Evolutionary conservation across 805 yeast genomes (phyloP).

Genomic region (Jamesozyma jinghongensis): DNA sequence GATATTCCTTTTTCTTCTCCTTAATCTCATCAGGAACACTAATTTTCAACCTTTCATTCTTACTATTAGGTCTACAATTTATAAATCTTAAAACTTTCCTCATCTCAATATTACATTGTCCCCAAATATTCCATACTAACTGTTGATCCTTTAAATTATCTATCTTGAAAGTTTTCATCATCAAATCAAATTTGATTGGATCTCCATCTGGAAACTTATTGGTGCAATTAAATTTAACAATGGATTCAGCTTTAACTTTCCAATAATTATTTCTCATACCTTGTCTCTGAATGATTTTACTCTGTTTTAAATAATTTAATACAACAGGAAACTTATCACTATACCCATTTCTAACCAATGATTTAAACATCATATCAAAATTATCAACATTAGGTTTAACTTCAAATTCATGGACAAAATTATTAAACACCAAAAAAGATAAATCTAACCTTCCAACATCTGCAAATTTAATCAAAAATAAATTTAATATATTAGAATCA

Average conservation of each 20-base stretch:
- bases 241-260: conserved; percentile 21
- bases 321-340: conserved; percentile 14
- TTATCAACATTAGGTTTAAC: conserved; percentile 27
- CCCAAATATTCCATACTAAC: conserved; percentile 12
- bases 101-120: conserved; percentile 3
- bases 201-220: not conserved
- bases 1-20: conserved; percentile 11
- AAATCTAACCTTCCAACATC: conserved; percentile 31
- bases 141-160: not conserved
- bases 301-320: conserved; percentile 16
- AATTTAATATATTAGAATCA: conserved; percentile 21
- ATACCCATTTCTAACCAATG: conserved; percentile 4
- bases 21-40: not conserved
- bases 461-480: conserved; percentile 27
- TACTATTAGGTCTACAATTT: conserved; percentile 16
- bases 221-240: conserved; percentile 17
- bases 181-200: not conserved
- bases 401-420: conserved; percentile 20
- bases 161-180: not conserved
- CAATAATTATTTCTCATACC: conserved; percentile 16
- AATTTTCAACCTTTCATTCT: too few relatives aligned
- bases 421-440: conserved; percentile 27
- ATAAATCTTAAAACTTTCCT: conserved; percentile 14
- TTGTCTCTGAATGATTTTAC: conserved; percentile 7
- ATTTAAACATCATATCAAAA: conserved; percentile 20